phyloP scores from a whole-genome alignment of 306 rosid species.

The Luffa aegyptiaca region DNA sequence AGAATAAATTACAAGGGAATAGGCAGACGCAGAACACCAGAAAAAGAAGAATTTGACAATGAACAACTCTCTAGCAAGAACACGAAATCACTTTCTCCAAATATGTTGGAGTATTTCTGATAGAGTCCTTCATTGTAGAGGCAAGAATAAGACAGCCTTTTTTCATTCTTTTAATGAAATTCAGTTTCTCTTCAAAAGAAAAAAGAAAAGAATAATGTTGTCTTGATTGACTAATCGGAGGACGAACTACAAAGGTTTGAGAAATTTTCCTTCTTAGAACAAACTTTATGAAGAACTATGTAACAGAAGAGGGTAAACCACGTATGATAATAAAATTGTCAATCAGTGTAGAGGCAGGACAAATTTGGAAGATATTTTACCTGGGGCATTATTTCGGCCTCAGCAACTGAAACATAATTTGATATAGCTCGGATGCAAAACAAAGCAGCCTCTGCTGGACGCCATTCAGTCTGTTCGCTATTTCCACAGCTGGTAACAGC shows the following conservation, averaged over 20 bases:
- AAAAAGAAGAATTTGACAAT: not conserved
- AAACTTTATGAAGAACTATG: not conserved
- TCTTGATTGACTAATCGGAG: not conserved
- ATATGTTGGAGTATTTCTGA: not conserved
- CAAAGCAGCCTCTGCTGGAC: constrained; percentile 91
- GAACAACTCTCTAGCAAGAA: not conserved
- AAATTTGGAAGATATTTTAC: constrained; percentile 30
- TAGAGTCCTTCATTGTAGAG: not conserved
- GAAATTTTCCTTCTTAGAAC: not conserved
- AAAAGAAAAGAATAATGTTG: not conserved
- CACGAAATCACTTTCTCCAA: not conserved
- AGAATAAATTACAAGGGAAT: not conserved
- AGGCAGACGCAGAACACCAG: not conserved
- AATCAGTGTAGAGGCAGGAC: not conserved
- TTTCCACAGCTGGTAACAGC: constrained; percentile 68
- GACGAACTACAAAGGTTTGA: not conserved
- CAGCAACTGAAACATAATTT: constrained; percentile 70
- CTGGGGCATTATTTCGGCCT: constrained; percentile 96
- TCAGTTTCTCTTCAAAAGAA: not conserved
- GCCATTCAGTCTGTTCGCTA: constrained; percentile 73
- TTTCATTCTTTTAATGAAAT: not conserved
- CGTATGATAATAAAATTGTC: not conserved
- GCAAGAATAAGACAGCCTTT: not conserved
- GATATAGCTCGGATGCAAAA: constrained; percentile 94
- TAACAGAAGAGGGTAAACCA: not conserved